Evolutionary conservation across 768 basidiomycete genomes (phyloP), one percentile per base, ranked within the genome.

Genomic region (Serendipita sp.): DNA sequence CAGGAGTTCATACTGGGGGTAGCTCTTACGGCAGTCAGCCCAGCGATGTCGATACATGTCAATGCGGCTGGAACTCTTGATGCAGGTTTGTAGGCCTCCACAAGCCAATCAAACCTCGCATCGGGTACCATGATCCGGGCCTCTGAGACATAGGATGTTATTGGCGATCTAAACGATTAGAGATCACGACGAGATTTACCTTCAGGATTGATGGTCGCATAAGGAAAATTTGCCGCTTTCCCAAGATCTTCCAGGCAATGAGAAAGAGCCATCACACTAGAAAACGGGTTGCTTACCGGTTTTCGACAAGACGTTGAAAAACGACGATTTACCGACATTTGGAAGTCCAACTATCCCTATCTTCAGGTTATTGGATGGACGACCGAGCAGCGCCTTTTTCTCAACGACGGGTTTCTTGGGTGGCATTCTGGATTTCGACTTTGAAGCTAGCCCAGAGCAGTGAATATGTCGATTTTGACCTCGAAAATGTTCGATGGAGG

Each of bases 301-400:
- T 70, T 93, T 83, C 37, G 95, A 94, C 63, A 98, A 83, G 45
- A 81, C 88, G 75, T 99, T 99, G 84, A 99, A 99, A 76, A 98
- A 95, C n/a, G 93, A 96, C 0, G 91, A 93, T 76, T 99, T 98
- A 68, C 96, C 96, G 69, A 98, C 95, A 74, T 99, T 97, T 63
- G 95, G 93, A 45, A 96, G 76, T 73, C 90, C 94, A 80, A 97
- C 95, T 81, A 96, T 95, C 73, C 96, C 96, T 72, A 97, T 89
- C 83, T 94, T 90, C 73, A 98, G 82, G 80, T 98, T 98, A 79
- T 99, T 99, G 69, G 88, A 80, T 38, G 96, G 95, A 65, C 93
- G 78, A 51, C 96, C 96, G 41, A 98, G 85, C 16, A 93, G 76
- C 30, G 79, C 76, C 76, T 91, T 95, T 79, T 93, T 96, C 77